A percentile compares a stretch with the other conserved stretches of the same genome.
These are phyloP conservation scores for Sclerotinia nivalis DNA, from an alignment of 2,329 filamentous ascomycete species.

Conservation along the genomic window DNA sequence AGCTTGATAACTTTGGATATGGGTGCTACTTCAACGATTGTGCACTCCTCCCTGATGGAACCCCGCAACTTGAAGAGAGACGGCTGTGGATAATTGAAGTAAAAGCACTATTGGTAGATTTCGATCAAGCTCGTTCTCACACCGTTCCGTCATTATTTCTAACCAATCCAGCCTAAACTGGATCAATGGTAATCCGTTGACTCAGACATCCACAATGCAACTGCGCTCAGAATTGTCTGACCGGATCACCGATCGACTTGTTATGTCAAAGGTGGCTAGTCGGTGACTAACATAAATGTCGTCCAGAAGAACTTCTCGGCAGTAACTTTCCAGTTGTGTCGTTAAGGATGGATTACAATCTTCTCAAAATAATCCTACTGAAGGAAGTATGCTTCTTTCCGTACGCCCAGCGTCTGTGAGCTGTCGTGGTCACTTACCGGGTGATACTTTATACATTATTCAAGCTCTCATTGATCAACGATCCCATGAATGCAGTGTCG, in stretches of 20 bases:
- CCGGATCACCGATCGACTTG: too few relatives aligned
- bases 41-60: constrained; percentile 5
- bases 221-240: too few relatives aligned
- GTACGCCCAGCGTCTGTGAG: neutral
- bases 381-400: constrained; percentile 15
- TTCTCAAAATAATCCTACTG: constrained; percentile 9
- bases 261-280: constrained; percentile 20
- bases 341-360: constrained; percentile 14
- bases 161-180: too few relatives aligned
- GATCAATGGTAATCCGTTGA: too few relatives aligned
- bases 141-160: neutral
- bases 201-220: too few relatives aligned
- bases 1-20: constrained; percentile 19
- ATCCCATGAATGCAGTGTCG: constrained; percentile 11
- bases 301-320: constrained; percentile 6
- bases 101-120: constrained; percentile 15
- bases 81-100: constrained; percentile 15
- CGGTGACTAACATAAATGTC: too few relatives aligned
- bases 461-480: constrained; percentile 19
- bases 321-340: neutral
- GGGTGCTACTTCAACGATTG: constrained; percentile 12
- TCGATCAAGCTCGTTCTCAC: neutral
- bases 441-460: constrained; percentile 6
- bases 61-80: constrained; percentile 1
- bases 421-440: constrained; percentile 1